Evolutionary conservation across 202 grass and related monocot genomes (phyloP).

Genomic region (Bolboschoenoplectus hybrid): DNA sequence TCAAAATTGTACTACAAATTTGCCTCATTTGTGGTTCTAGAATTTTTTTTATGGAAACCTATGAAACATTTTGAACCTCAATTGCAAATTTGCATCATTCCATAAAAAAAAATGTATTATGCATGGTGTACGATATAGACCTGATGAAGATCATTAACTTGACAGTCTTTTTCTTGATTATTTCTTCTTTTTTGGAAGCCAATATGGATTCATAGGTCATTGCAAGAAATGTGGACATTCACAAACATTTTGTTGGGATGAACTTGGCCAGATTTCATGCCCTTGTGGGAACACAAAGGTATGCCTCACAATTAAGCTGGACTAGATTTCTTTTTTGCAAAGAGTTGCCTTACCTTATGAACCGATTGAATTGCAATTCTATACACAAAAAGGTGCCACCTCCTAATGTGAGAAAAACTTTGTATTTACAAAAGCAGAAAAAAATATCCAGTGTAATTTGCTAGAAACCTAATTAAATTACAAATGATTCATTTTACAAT

Average conservation of each 20-base stretch:
- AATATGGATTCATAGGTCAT: constrained; percentile 84
- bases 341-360: neutral
- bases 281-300: constrained; percentile 66
- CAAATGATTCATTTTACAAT: neutral
- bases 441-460: neutral
- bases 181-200: constrained; percentile 49
- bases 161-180: neutral
- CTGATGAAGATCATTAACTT: neutral
- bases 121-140: neutral
- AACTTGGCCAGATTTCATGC: constrained; percentile 80
- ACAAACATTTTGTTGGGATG: constrained; percentile 76
- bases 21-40: constrained; percentile 1
- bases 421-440: constrained; percentile 17
- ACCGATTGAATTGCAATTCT: constrained; percentile 14
- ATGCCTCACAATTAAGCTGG: constrained; percentile 34
- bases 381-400: neutral
- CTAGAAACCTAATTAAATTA: neutral
- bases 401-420: neutral
- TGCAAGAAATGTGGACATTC: constrained; percentile 81
- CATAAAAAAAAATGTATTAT: constrained; percentile 4
- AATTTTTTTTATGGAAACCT: constrained; percentile 27
- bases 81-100: constrained; percentile 31
- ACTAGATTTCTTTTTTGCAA: neutral
- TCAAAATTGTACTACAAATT: neutral
- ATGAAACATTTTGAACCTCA: constrained; percentile 3